Conservation (phyloP, 345 rosid genomes). For the Gossypium rotundifolium region DNA sequence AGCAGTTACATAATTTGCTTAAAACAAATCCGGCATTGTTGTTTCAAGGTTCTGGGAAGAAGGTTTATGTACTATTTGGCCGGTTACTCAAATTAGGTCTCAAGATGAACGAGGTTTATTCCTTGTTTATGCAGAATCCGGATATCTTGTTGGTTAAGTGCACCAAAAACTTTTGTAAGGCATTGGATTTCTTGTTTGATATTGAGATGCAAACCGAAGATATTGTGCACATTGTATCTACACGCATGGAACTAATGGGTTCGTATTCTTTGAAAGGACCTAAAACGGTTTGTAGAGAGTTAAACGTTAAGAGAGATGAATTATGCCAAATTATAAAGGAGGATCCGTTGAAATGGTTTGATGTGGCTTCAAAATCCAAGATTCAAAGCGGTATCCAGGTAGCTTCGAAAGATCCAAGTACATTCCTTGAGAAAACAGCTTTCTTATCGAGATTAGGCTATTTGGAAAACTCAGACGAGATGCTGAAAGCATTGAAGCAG, state of each 20-base stretch:
- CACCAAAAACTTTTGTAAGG: constrained; percentile 38
- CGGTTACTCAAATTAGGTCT: constrained; percentile 58
- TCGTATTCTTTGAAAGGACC: constrained; percentile 50
- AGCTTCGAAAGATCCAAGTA: constrained; percentile 25
- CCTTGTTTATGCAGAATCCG: constrained; percentile 28
- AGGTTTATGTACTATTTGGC: constrained; percentile 52
- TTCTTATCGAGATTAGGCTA: constrained; percentile 68
- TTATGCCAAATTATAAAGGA: constrained; percentile 45
- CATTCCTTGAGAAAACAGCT: constrained; percentile 40
- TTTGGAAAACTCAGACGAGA: constrained; percentile 78
- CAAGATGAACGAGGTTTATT: constrained; percentile 33
- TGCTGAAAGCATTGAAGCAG: constrained; percentile 55
- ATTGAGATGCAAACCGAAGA: constrained; percentile 50
- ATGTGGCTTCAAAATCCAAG: constrained; percentile 38
- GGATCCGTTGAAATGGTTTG: constrained; percentile 58
- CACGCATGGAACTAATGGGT: constrained; percentile 40
- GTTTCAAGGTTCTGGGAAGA: constrained; percentile 62
- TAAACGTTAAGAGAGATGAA: constrained; percentile 34
- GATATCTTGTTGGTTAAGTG: constrained; percentile 43
- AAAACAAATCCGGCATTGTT: constrained; percentile 44
- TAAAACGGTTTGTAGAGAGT: constrained; percentile 36
- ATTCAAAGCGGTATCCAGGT: constrained; percentile 21
- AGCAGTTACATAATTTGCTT: constrained; percentile 40
- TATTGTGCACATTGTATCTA: constrained; percentile 31
- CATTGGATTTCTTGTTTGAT: constrained; percentile 44